Evolutionary conservation across 2,329 filamentous ascomycete genomes (phyloP).

Genomic region (Hypoxylon sp.): DNA sequence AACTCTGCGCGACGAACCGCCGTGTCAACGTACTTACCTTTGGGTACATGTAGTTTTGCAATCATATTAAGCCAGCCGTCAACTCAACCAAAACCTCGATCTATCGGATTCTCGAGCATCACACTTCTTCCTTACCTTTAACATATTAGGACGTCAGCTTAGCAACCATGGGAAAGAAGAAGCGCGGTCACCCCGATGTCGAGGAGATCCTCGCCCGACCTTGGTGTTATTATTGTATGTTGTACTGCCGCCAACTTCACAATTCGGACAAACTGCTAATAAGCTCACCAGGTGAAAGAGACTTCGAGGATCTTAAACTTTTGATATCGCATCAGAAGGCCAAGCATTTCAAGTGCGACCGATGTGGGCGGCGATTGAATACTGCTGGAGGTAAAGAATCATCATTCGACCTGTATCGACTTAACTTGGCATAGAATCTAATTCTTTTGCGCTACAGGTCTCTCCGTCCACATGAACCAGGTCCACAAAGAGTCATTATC

Average conservation of each 20-base stretch:
- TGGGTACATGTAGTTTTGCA: conserved; percentile 5
- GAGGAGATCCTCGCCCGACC: conserved; percentile 89
- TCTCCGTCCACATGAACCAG: conserved; percentile 97
- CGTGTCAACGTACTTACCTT: neutral
- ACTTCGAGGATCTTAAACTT: conserved; percentile 97
- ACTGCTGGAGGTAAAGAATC: conserved; percentile 85
- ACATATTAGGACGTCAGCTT: neutral
- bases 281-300: conserved; percentile 76
- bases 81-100: neutral
- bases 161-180: conserved; percentile 85
- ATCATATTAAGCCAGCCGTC: neutral
- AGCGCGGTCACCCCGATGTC: conserved; percentile 85
- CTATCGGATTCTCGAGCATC: neutral
- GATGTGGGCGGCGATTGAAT: conserved; percentile 88
- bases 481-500: conserved; percentile 95
- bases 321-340: conserved; percentile 97
- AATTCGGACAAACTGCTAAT: conserved; percentile 45
- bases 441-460: conserved; percentile 67
- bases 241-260: conserved; percentile 21
- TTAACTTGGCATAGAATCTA: conserved; percentile 20
- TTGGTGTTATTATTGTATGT: conserved; percentile 96
- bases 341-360: conserved; percentile 99
- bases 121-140: neutral
- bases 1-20: conserved; percentile 32
- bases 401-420: conserved; percentile 10